Base-by-base conservation (phyloP, 2,329 filamentous ascomycete species). In the Pseudogymnoascus sp. region DNA sequence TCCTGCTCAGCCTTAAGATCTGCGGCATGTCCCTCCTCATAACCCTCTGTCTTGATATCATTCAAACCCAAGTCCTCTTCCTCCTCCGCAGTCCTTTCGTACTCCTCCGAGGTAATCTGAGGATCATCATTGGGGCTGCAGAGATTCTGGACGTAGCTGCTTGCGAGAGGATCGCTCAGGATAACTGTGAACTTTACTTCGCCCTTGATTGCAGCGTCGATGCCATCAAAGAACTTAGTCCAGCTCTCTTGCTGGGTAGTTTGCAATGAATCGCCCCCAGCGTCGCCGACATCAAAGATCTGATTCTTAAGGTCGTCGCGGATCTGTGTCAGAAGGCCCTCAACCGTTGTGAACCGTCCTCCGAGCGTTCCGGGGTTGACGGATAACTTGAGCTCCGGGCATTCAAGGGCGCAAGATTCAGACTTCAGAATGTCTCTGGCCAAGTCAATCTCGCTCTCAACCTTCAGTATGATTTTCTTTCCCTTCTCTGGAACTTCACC, bases 351-450 rank as follows among this genome's bases (percentile, higher is more conserved):
- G 80, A 99, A 99, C 64, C 95, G 88, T 16, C 95, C 95, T 65
- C 95, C 95, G 16, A 99, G 85, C 0, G 95, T 99, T 63, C 95
- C 95, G 0, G 93, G 92, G 76, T 96, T 92, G 67, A 97, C 91
- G 62, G 87, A 85, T 10, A 99, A 86, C 69, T 88, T 85, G 16
- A 97, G 86, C 73, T 99, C 93, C 0, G 91, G 89, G 74, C 92
- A 96, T 71, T 88, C 85, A 65, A 99, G 82, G 11, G 86, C 88
- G 73, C 95, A 97, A 25, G 89, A 95, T 76, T 99, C 95, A 69
- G 90, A 92, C 81, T 99, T 99, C 71, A 99, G 87, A 65, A 99
- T 96, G 72, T 99, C 95, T 67, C 95, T 86, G 11, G 88, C 89
- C 46, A 99, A 82, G 75, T 99, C 95, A 64, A 87, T 82, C 34